Conservation (phyloP, 495 filamentous ascomycete species). For the Rostrohypoxylon terebratum region DNA sequence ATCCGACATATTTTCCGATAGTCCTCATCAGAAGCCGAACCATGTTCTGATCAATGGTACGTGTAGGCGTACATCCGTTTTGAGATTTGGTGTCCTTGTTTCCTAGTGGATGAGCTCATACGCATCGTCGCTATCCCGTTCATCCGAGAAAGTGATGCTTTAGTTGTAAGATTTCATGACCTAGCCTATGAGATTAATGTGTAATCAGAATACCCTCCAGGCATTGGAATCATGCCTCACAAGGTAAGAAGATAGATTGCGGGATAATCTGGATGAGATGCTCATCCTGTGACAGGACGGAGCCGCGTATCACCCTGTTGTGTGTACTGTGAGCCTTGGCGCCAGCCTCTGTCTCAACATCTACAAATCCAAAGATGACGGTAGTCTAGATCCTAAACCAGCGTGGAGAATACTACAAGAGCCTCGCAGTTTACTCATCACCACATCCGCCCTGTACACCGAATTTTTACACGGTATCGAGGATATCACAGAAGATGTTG, state of each 20-base stretch:
- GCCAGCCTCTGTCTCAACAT: conserved; percentile 82
- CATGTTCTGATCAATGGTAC: conserved; percentile 85
- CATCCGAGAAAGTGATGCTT: conserved; percentile 9
- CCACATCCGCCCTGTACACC: conserved; percentile 73
- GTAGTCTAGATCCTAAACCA: conserved; percentile 59
- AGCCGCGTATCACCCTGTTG: conserved; percentile 83
- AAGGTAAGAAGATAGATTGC: conserved; percentile 60
- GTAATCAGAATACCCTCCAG: conserved; percentile 76
- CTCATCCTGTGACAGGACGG: conserved; percentile 69
- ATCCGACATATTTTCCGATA: conserved; percentile 69
- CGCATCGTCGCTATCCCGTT: conserved; percentile 1
- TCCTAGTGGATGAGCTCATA: neutral
- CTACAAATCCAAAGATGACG: conserved; percentile 70
- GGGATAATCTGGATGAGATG: conserved; percentile 17
- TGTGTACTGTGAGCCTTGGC: conserved; percentile 90
- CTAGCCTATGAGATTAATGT: conserved; percentile 30
- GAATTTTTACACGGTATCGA: conserved; percentile 83
- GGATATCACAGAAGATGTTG: conserved; percentile 67
- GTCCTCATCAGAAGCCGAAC: conserved; percentile 83
- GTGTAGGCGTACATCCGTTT: conserved; percentile 17
- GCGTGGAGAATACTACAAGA: conserved; percentile 85
- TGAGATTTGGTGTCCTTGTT: neutral
- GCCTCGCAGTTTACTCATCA: conserved; percentile 83
- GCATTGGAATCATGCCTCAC: conserved; percentile 95
- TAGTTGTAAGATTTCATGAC: conserved; percentile 5